Evolutionary conservation across 2,329 filamentous ascomycete genomes (phyloP), one percentile per base, ranked within the genome.

Genomic region (Lomentospora prolificans): DNA sequence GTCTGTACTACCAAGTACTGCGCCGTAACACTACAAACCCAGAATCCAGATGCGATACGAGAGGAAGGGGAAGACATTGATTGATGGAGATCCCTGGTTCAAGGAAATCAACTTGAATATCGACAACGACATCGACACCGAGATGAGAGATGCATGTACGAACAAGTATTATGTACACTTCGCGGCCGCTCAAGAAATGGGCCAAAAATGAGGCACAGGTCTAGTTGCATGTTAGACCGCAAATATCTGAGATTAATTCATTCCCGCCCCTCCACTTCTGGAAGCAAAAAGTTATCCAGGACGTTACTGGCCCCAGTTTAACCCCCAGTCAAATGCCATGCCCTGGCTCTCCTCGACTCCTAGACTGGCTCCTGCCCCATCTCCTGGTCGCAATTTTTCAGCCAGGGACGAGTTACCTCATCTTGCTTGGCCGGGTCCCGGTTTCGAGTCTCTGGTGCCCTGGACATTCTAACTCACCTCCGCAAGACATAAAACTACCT

Each of bases 401-500:
- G 44, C 10, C 22, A 48, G 17, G 44, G 12, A 48, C 17, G 22
- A 22, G 44, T 48, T 48, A 48, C 44, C 44, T 48, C 44, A 48
- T 48, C 22, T 48, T 48, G 44, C 22, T 48, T 48, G 22, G 12
- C 17, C 44, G 24, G 44, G 17, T 9, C 44, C 44, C 22, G n/a
- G 22, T 48, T 48, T 48, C 22, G 22, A 25, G 12, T 10, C 22
- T 10, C 7, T 33, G 30, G 7, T 33, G 30, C 12, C 30, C 30
- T 7, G 12, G 22, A 48, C 6, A 22, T 22, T 19, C 44, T 48
- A 10, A 17, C 10, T 19, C n/a, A 22, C 22, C 44, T 48, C 44
- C 44, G n/a, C 41, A 12, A 48, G 44, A 48, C 44, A 48, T 48
- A 48, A 48, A 48, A 48, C 44, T 14, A 48, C 44, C 19, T 41